Base-by-base conservation (phyloP, 2,329 filamentous ascomycete species). In the Trichoderma arundinaceum region DNA sequence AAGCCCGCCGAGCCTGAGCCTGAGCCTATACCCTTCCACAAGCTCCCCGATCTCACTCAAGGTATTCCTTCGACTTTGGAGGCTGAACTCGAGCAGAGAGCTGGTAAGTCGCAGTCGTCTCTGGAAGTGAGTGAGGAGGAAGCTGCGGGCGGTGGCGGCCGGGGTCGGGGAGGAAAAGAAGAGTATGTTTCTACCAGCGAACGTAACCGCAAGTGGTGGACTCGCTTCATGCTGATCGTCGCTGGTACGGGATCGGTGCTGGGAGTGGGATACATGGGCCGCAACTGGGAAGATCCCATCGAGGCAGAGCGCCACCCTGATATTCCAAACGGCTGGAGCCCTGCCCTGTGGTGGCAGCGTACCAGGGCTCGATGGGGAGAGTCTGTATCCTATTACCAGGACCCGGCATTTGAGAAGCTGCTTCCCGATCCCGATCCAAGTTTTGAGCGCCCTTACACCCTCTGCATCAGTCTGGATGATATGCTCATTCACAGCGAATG, bases 401-500 rank as follows among this genome's bases (percentile, higher is more conserved):
- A 98, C 73, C 95, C 95, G 3, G 90, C 94, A 8, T 98, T 98
- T 78, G 89, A 92, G 66, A 97, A 97, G 83, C 85, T 99, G 66
- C 84, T 99, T 19, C 95, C 92, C 7, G 90, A 94, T 70, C 84
- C 88, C 46, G 90, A 96, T 69, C 91, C 92, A 17, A 86, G 87
- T 64, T 89, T 93, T 73, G 89, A 91, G 71, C 91, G 92, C 54
- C 94, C 94, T 9, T 97, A 97, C 78, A 98, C 95, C 0, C 84
- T 99, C 35, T 94, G 96, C 35, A 83, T 99, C 72, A 95, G 92
- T 76, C 81, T 99, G 73, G 95, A 99, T 77, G 94, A 99, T 77
- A 85, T 99, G 72, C 85, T 99, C 62, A 88, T 99, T 35, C 94
- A 97, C 80, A 96, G 92, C 74, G 92, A 97, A 76, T 99, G 95